A percentile compares a stretch with the other conserved stretches of the same genome.
These are phyloP conservation scores for Fusarium chaquense DNA, from an alignment of 2,329 filamentous ascomycete species.

Conservation along the genomic window DNA sequence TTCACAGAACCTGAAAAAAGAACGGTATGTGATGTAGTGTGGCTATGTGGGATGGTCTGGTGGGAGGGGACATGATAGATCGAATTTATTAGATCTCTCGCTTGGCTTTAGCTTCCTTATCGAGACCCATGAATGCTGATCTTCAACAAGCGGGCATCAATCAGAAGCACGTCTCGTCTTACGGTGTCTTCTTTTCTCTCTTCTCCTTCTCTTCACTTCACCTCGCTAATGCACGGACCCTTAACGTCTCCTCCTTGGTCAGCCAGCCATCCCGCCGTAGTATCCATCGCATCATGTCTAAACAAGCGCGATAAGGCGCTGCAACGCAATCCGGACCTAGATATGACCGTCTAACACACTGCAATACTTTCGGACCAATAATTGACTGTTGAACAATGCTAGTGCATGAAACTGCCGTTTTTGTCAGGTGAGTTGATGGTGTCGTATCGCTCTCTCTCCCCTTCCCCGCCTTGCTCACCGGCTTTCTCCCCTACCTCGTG, in stretches of 20 bases:
- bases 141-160: slow-evolving; percentile 1
- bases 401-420: slow-evolving; percentile 9
- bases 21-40: neutral
- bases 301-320: slow-evolving; percentile 9
- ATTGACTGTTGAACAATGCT: neutral
- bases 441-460: neutral
- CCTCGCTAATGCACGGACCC: slow-evolving; percentile 4
- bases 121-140: slow-evolving; percentile 6
- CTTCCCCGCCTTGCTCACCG: slow-evolving; percentile 25
- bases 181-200: neutral
- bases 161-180: neutral
- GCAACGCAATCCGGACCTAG: neutral
- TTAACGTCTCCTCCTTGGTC: neutral
- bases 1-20: slow-evolving; percentile 1
- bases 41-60: too few relatives aligned
- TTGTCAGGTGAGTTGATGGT: neutral
- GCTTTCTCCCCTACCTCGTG: neutral
- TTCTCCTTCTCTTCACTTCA: slow-evolving; percentile 2
- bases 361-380: slow-evolving; percentile 16
- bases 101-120: slow-evolving; percentile 6
- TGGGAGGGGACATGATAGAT: slow-evolving; percentile 7
- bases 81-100: slow-evolving; percentile 13
- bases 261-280: neutral
- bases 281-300: neutral
- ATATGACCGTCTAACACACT: slow-evolving; percentile 10